Base-by-base conservation (phyloP, 352 stramenopile genomes). In the Chrysophaeum taylorii region DNA sequence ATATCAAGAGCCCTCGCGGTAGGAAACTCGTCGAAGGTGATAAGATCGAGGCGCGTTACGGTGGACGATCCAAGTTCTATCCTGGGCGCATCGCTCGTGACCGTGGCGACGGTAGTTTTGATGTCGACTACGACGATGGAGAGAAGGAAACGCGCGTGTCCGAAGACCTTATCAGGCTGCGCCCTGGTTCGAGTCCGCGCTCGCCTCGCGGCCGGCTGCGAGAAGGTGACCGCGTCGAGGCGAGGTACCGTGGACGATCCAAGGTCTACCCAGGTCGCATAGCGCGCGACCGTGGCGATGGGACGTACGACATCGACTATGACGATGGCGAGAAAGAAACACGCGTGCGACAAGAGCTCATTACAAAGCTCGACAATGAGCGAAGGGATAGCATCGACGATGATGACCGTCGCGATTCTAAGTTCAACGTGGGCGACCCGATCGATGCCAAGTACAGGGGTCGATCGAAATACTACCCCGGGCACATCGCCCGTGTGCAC, bases 41-140 rank as follows among this genome's bases (percentile, higher is more conserved):
- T 33, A 43, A 42, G 57, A 33, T 67, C 14, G 57, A 67, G 37
- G 57, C 57, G 50, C 12, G n/a, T 31, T 61, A 86, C 41, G 82
- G 82, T 62, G 81, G 82, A 0, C 75, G 72, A 36, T 61, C 73
- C 1, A 75, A 82, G 27, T 87, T 79, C 76, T 89, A 87, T 14
- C 81, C 80, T 23, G 82, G 84, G 0, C 79, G 73, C 12, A 85
- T 88, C 29, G 83, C 77, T 61, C 75, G 79, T 18, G 71, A 72
- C 0, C 73, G 86, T 68, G 29, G 70, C 18, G 77, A 88, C 73
- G 83, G 81, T 0, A 85, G 79, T 0, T 87, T 85, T 41, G 75
- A 87, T 64, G 27, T 14, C 4, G 85, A 79, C 16, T 90, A 79
- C 42, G 82, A 87, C 41, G 50, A 88, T 21, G 81, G 87, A 42